Evolutionary conservation across 2,329 filamentous ascomycete genomes (phyloP).

Genomic region (Aspergillus phoenicis): DNA sequence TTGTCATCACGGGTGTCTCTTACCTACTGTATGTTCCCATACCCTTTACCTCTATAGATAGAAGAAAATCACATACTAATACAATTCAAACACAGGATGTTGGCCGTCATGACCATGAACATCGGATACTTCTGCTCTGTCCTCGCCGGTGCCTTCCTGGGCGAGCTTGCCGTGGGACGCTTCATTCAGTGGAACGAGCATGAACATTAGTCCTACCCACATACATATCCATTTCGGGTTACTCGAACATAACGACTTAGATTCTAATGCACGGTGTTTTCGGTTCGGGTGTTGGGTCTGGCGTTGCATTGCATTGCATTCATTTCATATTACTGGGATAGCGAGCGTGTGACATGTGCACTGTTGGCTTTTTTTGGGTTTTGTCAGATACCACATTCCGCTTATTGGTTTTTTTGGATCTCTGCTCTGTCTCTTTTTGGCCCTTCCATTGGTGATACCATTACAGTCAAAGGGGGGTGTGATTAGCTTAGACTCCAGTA

Average conservation of each 20-base stretch:
- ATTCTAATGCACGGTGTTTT: neutral
- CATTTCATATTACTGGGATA: no score
- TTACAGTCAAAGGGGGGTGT: no score
- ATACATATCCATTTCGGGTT: neutral
- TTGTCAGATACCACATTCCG: neutral
- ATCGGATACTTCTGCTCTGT: conserved; percentile 81
- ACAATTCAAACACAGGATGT: conserved; percentile 63
- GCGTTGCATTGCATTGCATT: neutral
- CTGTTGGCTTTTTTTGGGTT: neutral
- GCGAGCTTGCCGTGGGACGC: conserved; percentile 77
- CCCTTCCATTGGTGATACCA: no score
- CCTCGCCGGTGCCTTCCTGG: conserved; percentile 79
- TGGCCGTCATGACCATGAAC: conserved; percentile 89
- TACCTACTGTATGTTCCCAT: conserved; percentile 74
- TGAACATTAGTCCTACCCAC: conserved; percentile 24
- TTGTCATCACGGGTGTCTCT: conserved; percentile 72
- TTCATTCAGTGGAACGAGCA: conserved; percentile 53
- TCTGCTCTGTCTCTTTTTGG: no score
- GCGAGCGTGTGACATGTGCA: no score
- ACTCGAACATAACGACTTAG: neutral
- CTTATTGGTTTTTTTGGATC: no score
- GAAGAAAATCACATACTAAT: no score
- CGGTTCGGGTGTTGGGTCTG: neutral
- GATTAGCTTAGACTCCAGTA: no score
- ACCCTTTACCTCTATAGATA: neutral